phyloP scores from a whole-genome alignment of 2,329 filamentous ascomycete genomes.

The Apiospora kogelbergensis region DNA sequence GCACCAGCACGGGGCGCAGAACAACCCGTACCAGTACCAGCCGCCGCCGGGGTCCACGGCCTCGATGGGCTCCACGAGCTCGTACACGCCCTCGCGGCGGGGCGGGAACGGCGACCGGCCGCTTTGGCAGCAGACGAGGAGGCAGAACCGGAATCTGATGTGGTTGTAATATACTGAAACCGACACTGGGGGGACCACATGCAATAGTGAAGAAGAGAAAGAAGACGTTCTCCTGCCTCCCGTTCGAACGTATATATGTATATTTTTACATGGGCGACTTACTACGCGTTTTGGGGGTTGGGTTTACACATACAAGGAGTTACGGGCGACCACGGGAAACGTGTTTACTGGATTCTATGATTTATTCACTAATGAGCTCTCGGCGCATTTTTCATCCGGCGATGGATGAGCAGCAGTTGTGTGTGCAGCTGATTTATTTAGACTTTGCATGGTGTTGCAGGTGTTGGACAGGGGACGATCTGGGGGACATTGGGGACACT shows the following conservation, averaged over 20 bases:
- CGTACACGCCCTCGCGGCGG: conserved; percentile 16
- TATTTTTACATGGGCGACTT: not conserved
- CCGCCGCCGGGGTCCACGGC: not conserved
- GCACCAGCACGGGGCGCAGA: too few species aligned
- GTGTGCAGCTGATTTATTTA: not conserved
- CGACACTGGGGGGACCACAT: not conserved
- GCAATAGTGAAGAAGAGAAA: not conserved
- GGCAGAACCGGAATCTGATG: conserved; percentile 46
- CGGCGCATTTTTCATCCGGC: not conserved
- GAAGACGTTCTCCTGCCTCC: not conserved
- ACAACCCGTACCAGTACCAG: not conserved
- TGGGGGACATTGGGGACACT: not conserved
- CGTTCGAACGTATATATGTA: not conserved
- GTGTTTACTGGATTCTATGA: not conserved
- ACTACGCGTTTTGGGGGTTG: too few species aligned
- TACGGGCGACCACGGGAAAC: not conserved
- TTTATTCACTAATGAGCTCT: not conserved
- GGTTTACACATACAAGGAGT: not conserved
- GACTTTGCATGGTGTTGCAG: not conserved
- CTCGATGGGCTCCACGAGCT: not conserved
- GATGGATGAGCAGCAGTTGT: not conserved
- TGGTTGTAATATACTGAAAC: conserved; percentile 38
- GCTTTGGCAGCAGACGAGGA: conserved; percentile 55
- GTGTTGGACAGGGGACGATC: not conserved
- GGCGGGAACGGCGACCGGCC: conserved; percentile 34